These are phyloP conservation scores for Phycomyces blakesleeanus DNA, from an alignment of 192 early-diverging fungal genomes.

Conservation along the genomic window DNA sequence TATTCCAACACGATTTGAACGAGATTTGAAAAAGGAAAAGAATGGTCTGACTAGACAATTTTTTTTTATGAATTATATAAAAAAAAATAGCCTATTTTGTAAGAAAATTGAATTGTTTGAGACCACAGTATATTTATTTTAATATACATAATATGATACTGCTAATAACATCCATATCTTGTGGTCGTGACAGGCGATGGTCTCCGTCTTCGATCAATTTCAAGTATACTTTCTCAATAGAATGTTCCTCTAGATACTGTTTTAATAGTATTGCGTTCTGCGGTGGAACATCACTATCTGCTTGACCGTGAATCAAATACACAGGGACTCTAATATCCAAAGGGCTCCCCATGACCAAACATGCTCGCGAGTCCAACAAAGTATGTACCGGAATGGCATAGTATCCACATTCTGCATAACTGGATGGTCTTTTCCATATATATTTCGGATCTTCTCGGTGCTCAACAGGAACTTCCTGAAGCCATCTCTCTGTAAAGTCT, in stretches of 20 bases:
- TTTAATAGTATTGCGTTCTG: not conserved
- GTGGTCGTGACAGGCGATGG: constrained; percentile 30
- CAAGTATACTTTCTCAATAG: constrained; percentile 2
- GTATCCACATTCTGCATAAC: constrained; percentile 20
- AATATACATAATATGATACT: constrained; percentile 4
- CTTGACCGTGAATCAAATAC: constrained; percentile 20
- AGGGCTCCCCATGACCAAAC: constrained; percentile 4
- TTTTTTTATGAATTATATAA: no score
- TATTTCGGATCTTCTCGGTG: not conserved
- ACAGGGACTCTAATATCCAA: constrained; percentile 1
- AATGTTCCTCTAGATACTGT: not conserved
- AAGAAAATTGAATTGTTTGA: no score
- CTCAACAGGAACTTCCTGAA: constrained; percentile 17
- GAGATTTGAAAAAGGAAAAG: not conserved
- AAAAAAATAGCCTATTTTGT: no score
- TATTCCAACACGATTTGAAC: no score
- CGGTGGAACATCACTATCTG: constrained; percentile 15
- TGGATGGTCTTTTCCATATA: constrained; percentile 19
- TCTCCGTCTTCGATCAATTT: constrained; percentile 28
- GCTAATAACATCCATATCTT: constrained; percentile 15
- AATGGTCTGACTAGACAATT: no score
- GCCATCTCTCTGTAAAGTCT: constrained; percentile 29
- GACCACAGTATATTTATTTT: constrained; percentile 3
- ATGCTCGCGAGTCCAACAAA: constrained; percentile 12
- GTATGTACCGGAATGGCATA: constrained; percentile 27